A percentile compares a stretch with the other conserved stretches of the same genome.
These are phyloP conservation scores for Antitrichia curtipendula DNA, from an alignment of 225 moss, liverwort and hornwort species.

Conservation along the genomic window DNA sequence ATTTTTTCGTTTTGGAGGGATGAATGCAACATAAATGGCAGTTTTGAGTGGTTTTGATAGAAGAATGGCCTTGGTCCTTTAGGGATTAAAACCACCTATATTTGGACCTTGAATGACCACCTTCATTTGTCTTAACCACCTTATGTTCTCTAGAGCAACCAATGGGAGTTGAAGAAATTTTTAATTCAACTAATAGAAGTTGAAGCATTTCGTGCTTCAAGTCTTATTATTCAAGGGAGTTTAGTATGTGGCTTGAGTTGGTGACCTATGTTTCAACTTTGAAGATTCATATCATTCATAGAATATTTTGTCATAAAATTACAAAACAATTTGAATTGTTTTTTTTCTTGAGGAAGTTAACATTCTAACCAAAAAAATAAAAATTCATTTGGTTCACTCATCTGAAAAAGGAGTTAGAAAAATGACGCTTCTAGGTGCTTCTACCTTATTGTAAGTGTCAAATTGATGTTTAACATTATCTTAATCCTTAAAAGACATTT, in stretches of 20 bases:
- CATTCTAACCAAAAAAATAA: background rate
- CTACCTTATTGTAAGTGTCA: too few species aligned
- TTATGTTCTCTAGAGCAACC: background rate
- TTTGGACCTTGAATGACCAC: background rate
- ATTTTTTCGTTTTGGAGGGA: too few species aligned
- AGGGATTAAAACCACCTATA: too few species aligned
- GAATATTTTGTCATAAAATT: background rate
- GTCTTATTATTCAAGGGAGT: accelerated
- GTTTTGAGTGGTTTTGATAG: too few species aligned
- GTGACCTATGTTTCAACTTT: background rate
- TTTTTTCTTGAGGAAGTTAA: accelerated
- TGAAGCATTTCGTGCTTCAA: background rate
- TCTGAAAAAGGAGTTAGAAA: background rate
- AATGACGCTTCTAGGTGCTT: background rate
- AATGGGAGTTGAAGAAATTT: background rate
- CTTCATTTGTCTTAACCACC: background rate
- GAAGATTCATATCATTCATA: background rate
- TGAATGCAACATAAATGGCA: too few species aligned
- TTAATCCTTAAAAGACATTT: background rate
- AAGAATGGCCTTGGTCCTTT: too few species aligned
- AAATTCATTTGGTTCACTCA: background rate
- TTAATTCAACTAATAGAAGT: background rate
- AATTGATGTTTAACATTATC: background rate
- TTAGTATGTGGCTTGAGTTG: background rate
- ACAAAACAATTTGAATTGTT: accelerated